Conservation (phyloP, 2,329 filamentous ascomycete genomes). For the Calonectria naviculata region DNA sequence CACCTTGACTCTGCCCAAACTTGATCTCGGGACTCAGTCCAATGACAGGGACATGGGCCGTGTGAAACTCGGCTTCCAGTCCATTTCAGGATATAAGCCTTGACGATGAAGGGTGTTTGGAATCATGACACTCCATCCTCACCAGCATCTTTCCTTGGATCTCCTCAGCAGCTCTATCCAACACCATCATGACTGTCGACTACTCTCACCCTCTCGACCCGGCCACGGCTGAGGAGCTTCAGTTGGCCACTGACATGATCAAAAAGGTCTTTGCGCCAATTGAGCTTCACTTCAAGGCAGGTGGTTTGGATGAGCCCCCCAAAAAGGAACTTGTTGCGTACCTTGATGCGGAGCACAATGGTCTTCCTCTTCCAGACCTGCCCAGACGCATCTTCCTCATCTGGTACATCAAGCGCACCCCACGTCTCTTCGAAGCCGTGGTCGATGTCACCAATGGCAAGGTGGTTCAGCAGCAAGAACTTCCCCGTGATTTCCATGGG, state of each 20-base stretch:
- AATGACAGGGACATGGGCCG: background rate
- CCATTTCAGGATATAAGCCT: background rate
- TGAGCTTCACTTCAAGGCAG: slow-evolving; percentile 26
- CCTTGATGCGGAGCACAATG: slow-evolving; percentile 21
- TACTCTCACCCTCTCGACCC: slow-evolving; percentile 24
- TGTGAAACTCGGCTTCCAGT: background rate
- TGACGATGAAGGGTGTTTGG: background rate
- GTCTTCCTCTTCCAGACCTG: slow-evolving; percentile 7
- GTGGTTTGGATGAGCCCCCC: slow-evolving; percentile 21
- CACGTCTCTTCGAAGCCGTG: slow-evolving; percentile 23
- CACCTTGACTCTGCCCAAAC: background rate
- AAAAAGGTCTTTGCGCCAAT: slow-evolving; percentile 16
- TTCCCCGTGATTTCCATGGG: slow-evolving; percentile 25
- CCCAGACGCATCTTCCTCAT: slow-evolving; percentile 21
- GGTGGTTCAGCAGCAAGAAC: slow-evolving; percentile 18
- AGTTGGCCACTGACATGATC: slow-evolving; percentile 15
- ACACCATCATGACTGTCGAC: slow-evolving; percentile 7
- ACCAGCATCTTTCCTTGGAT: background rate
- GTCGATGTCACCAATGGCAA: slow-evolving; percentile 22
- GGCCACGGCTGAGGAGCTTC: slow-evolving; percentile 22
- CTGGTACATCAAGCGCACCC: slow-evolving; percentile 25
- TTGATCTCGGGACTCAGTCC: background rate
- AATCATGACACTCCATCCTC: background rate
- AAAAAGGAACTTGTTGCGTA: slow-evolving; percentile 15
- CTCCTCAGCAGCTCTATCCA: background rate